A percentile compares a stretch with the other conserved stretches of the same genome.
Conservation (phyloP, 306 rosid genomes). For the Acacia acuminata region DNA sequence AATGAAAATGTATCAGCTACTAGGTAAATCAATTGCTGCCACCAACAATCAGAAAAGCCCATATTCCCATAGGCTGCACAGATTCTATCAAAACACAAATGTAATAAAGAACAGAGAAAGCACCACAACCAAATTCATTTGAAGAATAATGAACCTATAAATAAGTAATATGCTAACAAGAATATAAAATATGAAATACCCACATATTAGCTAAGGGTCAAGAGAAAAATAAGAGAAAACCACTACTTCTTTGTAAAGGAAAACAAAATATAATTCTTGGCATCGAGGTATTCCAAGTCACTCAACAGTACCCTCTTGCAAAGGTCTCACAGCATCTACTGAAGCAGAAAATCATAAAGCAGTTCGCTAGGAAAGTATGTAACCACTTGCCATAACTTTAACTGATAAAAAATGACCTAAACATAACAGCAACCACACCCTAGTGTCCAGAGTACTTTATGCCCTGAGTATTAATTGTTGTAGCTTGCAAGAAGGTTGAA, state of each 20-base stretch:
- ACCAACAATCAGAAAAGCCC: slow-evolving; percentile 12
- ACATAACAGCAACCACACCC: neutral
- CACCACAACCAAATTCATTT: too few species aligned
- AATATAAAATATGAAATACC: neutral
- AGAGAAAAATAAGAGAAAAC: neutral
- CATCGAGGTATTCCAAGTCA: slow-evolving; percentile 7
- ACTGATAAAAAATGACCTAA: slow-evolving; percentile 14
- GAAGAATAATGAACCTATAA: neutral
- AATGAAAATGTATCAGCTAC: slow-evolving; percentile 35
- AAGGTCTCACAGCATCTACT: neutral
- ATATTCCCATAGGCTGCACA: slow-evolving; percentile 3
- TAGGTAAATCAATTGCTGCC: neutral
- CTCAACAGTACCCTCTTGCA: neutral
- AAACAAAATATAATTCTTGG: neutral
- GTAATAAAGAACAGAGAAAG: slow-evolving; percentile 9
- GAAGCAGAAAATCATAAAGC: slow-evolving; percentile 1
- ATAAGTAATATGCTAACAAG: neutral
- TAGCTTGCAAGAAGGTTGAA: neutral
- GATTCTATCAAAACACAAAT: slow-evolving; percentile 11
- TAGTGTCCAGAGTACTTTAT: neutral
- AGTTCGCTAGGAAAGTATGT: neutral
- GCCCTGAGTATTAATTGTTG: neutral
- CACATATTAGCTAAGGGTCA: neutral
- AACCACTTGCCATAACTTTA: neutral
- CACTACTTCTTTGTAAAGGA: neutral